Conservation (phyloP, 768 basidiomycete genomes). For the Coprinopsis strossmayeri region DNA sequence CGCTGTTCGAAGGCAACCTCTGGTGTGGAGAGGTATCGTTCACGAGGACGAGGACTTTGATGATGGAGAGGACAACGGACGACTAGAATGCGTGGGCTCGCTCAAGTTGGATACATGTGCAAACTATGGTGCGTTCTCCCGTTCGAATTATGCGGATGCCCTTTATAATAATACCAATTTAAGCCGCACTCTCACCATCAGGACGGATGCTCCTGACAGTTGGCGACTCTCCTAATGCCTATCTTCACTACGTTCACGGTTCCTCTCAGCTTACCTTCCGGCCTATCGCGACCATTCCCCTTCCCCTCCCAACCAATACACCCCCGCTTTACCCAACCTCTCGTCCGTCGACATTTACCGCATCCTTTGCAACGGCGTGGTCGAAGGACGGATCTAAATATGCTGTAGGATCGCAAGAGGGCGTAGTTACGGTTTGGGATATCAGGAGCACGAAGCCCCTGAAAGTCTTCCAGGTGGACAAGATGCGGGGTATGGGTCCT, state of each 20-base stretch:
- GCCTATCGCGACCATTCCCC: slow-evolving; percentile 8
- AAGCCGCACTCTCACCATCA: slow-evolving; percentile 14
- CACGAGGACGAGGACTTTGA: background rate
- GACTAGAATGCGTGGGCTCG: slow-evolving; percentile 10
- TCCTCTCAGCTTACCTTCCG: slow-evolving; percentile 11
- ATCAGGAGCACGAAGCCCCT: slow-evolving; percentile 13
- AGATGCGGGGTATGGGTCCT: slow-evolving; percentile 12
- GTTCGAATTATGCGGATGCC: background rate
- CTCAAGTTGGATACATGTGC: slow-evolving; percentile 13
- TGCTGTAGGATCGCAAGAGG: slow-evolving; percentile 15
- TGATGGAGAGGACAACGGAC: background rate
- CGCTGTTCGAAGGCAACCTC: slow-evolving; percentile 10
- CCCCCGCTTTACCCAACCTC: slow-evolving; percentile 14
- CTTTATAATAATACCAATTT: background rate
- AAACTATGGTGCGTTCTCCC: slow-evolving; percentile 11
- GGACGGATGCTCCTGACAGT: slow-evolving; percentile 14
- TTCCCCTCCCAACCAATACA: slow-evolving; percentile 12
- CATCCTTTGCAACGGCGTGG: slow-evolving; percentile 14
- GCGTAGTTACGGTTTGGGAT: slow-evolving; percentile 15
- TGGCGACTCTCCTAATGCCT: slow-evolving; percentile 14
- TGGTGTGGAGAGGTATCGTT: background rate
- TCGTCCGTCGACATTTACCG: slow-evolving; percentile 14
- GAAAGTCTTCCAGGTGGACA: slow-evolving; percentile 15
- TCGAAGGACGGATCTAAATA: slow-evolving; percentile 14
- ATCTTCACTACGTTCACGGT: slow-evolving; percentile 14